Evolutionary conservation across 1,284 basidiomycete genomes (phyloP).

Genomic region (Cutaneotrichosporon mucoides): DNA sequence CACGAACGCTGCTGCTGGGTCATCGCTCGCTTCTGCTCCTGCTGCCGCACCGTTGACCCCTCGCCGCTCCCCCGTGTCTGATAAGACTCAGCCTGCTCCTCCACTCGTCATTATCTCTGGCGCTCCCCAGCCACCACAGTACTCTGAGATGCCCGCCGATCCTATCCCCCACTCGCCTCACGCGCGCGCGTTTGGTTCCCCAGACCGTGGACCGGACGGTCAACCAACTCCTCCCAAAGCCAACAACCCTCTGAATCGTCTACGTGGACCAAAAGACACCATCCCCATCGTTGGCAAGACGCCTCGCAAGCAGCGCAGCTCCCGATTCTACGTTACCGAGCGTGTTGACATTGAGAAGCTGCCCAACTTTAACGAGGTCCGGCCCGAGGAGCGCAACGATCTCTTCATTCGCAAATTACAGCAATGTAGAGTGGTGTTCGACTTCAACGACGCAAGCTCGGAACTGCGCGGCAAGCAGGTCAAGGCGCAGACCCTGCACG

Average conservation of each 20-base stretch:
- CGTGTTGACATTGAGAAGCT: slow-evolving; percentile 94
- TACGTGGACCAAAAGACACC: slow-evolving; percentile 70
- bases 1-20: slow-evolving; percentile 6
- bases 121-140: slow-evolving; percentile 18
- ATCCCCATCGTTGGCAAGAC: slow-evolving; percentile 93
- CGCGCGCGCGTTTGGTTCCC: slow-evolving; percentile 35
- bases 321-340: slow-evolving; percentile 92
- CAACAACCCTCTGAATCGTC: slow-evolving; percentile 49
- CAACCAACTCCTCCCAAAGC: slow-evolving; percentile 51
- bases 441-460: slow-evolving; percentile 96
- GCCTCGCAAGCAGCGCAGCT: slow-evolving; percentile 90
- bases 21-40: slow-evolving; percentile 6
- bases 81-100: slow-evolving; percentile 57
- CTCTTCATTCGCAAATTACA: slow-evolving; percentile 93
- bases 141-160: slow-evolving; percentile 62
- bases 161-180: slow-evolving; percentile 57
- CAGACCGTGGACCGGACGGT: slow-evolving; percentile 40
- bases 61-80: slow-evolving; percentile 41
- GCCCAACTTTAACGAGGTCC: slow-evolving; percentile 89
- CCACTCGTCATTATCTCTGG: slow-evolving; percentile 82
- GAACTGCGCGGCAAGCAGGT: slow-evolving; percentile 98
- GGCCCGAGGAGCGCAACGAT: slow-evolving; percentile 79
- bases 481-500: slow-evolving; percentile 95
- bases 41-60: slow-evolving; percentile 48
- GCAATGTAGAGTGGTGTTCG: slow-evolving; percentile 95